Evolutionary conservation across 176 grass and related monocot genomes (phyloP), one percentile per base, ranked within the genome.

Genomic region (Aegilops umbellulata): DNA sequence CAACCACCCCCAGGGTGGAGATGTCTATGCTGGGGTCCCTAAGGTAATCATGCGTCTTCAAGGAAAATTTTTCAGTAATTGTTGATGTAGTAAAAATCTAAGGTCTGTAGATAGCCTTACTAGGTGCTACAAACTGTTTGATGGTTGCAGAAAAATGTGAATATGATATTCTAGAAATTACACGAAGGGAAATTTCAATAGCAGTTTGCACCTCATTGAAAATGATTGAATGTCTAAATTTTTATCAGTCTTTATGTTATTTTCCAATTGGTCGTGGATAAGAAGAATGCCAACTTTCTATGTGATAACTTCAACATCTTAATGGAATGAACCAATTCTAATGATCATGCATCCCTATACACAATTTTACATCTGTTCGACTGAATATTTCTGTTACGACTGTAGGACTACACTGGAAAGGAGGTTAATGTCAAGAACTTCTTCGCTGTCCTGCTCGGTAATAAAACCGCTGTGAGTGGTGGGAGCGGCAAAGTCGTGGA

Each of bases 1-100:
- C 85, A 99, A 99, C 80, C 93, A 96, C 79, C 97, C 97, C 16
- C 6, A 92, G 69, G 94, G 97, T 65, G 80, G 87, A 19, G 97
- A 99, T 92, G 94, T 99, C 46, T 99, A 99, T 85, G 90, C 90
- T 73, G 92, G 97, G 65, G 92, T 99, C 69, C 97, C 94, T 69
- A 99, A 96, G 97, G 97, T 99, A 84, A 76, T 10, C 69, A 24
- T 36, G 8, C 23, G 39, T 74, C 19, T 81, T 57, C 73, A 60
- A 71, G 36, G 10, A 49, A 65, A 24, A 35, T 76, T 80, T 86
- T 70, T 67, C 38, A 22, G 11, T 77, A 55, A 44, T 80, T 58
- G 19, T 10, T 76, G 30, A 16, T 60, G 61, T 46, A 35, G 15
- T 55, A 16, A 47, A 0, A 0, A 25, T 85, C 58, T 32, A 47